A percentile compares a stretch with the other conserved stretches of the same genome.
Conservation (phyloP, 768 basidiomycete genomes). For the Exidia glandulosa region DNA sequence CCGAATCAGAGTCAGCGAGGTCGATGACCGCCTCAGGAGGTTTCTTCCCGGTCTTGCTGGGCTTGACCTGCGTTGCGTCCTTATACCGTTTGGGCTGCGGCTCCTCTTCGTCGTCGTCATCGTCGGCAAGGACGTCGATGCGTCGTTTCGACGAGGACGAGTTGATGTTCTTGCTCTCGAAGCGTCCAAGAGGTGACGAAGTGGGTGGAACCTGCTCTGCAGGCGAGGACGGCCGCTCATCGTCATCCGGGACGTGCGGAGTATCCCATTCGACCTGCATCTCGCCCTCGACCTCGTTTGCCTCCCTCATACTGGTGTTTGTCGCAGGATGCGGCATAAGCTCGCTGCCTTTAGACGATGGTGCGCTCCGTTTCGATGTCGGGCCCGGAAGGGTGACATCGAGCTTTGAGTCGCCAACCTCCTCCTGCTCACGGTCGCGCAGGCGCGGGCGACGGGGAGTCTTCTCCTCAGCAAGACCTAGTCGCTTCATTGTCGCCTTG, state of each 20-base stretch:
- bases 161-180: no score
- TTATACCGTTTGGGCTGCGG: no score
- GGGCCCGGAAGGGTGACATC: background rate
- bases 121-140: no score
- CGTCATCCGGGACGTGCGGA: background rate
- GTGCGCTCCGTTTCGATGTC: no score
- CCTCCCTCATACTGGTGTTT: slow-evolving; percentile 3
- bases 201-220: background rate
- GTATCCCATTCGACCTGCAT: no score
- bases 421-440: background rate
- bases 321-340: background rate
- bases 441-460: background rate
- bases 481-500: background rate
- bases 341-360: background rate
- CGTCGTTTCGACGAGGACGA: no score
- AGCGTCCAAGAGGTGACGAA: no score
- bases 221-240: background rate
- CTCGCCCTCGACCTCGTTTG: slow-evolving; percentile 4
- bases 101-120: no score
- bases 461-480: slow-evolving; percentile 1
- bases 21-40: background rate
- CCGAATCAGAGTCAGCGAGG: no score
- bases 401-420: background rate
- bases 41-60: no score
- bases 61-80: no score